A percentile compares a stretch with the other conserved stretches of the same genome.
These are phyloP conservation scores for Gastrolobium villosum DNA, from an alignment of 306 rosid genomes.

Conservation along the genomic window DNA sequence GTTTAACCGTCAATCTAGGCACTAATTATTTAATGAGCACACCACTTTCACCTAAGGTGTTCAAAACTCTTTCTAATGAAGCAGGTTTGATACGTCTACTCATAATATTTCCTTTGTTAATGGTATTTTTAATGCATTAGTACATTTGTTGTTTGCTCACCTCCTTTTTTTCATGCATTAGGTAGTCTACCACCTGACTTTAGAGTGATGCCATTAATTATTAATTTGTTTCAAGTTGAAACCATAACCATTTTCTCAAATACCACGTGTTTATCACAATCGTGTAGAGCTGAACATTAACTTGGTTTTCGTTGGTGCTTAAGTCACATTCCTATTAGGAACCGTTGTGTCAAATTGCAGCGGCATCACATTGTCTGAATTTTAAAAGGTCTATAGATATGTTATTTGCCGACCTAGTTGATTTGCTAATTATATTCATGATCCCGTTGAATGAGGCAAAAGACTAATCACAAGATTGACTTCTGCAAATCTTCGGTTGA, in stretches of 20 bases:
- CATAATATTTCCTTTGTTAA: slow-evolving; percentile 6
- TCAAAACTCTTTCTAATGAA: slow-evolving; percentile 41
- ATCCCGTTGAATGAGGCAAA: slow-evolving; percentile 6
- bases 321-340: neutral
- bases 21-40: slow-evolving; percentile 32
- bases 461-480: slow-evolving; percentile 2
- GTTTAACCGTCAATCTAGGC: slow-evolving; percentile 57
- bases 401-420: neutral
- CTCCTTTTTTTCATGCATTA: slow-evolving; percentile 49
- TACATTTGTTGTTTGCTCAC: slow-evolving; percentile 18
- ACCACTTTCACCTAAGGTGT: slow-evolving; percentile 26
- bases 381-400: slow-evolving; percentile 25
- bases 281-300: neutral
- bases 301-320: slow-evolving; percentile 11
- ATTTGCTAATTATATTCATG: neutral
- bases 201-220: slow-evolving; percentile 13
- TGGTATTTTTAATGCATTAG: slow-evolving; percentile 14
- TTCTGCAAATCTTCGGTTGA: neutral
- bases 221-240: slow-evolving; percentile 38
- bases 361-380: slow-evolving; percentile 20
- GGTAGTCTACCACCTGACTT: slow-evolving; percentile 65
- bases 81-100: slow-evolving; percentile 59
- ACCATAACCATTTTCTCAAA: slow-evolving; percentile 38
- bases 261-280: neutral
- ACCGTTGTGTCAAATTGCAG: slow-evolving; percentile 11